Evolutionary conservation across 2,329 filamentous ascomycete species (phyloP).

Genomic region (Pseudogymnoascus sp.): DNA sequence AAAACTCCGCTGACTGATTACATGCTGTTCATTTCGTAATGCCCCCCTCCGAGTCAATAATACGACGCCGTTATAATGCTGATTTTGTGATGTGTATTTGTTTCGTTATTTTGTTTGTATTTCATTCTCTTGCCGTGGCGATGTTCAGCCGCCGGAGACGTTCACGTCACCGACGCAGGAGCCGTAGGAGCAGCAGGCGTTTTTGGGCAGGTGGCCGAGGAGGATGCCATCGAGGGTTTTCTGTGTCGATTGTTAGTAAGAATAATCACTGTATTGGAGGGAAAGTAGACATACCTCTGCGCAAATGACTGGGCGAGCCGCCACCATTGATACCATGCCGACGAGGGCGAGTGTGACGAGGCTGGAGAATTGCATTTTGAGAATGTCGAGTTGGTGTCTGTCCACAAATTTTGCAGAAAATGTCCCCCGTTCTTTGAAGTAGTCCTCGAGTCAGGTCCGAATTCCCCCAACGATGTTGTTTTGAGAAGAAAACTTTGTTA

Average conservation of each 20-base stretch:
- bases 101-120: background rate
- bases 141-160: background rate
- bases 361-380: constrained; percentile 3
- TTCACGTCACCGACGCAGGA: background rate
- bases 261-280: background rate
- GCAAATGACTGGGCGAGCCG: background rate
- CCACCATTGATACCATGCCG: background rate
- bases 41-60: background rate
- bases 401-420: background rate
- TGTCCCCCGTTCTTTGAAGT: background rate
- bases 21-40: background rate
- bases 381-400: background rate
- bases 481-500: background rate
- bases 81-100: background rate
- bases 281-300: background rate
- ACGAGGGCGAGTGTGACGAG: background rate
- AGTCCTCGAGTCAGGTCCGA: background rate
- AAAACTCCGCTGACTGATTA: background rate
- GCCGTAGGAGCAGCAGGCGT: constrained; percentile 3
- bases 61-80: background rate
- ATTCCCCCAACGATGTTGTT: background rate
- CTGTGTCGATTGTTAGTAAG: background rate
- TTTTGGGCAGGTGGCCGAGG: background rate
- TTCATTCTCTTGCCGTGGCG: background rate
- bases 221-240: constrained; percentile 4